A percentile compares a stretch with the other conserved stretches of the same genome.
These are phyloP conservation scores for Epichloe elymi DNA, from an alignment of 2,329 filamentous ascomycete genomes.

Conservation along the genomic window DNA sequence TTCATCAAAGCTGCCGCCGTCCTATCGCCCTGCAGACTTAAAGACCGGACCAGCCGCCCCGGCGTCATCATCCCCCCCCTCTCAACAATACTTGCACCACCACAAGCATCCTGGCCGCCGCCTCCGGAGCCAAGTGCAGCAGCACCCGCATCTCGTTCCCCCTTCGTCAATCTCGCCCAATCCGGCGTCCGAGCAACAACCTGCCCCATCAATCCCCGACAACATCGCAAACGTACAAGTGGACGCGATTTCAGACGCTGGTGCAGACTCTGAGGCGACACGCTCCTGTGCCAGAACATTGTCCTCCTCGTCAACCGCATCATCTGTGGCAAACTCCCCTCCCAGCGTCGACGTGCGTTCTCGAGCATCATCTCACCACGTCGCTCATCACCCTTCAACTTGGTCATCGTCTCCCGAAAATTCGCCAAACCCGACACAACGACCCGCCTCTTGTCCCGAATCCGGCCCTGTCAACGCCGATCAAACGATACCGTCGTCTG, in stretches of 20 bases:
- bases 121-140: not conserved
- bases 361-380: constrained; percentile 7
- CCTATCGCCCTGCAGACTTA: constrained; percentile 40
- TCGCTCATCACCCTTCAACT: not conserved
- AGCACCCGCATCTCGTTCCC: constrained; percentile 1
- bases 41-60: constrained; percentile 15
- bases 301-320: not conserved
- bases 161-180: constrained; percentile 16
- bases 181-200: constrained; percentile 10
- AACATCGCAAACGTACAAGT: constrained; percentile 9
- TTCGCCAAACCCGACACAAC: constrained; percentile 3
- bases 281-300: not conserved
- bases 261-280: constrained; percentile 1
- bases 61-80: constrained; percentile 11
- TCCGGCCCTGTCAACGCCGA: constrained; percentile 11
- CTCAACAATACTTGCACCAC: constrained; percentile 8
- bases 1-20: constrained; percentile 42
- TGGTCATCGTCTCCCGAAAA: constrained; percentile 3
- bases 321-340: constrained; percentile 3
- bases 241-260: constrained; percentile 6
- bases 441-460: constrained; percentile 8
- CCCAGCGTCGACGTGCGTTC: constrained; percentile 5
- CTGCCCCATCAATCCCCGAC: constrained; percentile 8
- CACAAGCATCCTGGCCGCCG: constrained; percentile 5
- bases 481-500: constrained; percentile 8